phyloP scores from a whole-genome alignment of 164 flowering plant genomes.

The Magnolia changhungtana region DNA sequence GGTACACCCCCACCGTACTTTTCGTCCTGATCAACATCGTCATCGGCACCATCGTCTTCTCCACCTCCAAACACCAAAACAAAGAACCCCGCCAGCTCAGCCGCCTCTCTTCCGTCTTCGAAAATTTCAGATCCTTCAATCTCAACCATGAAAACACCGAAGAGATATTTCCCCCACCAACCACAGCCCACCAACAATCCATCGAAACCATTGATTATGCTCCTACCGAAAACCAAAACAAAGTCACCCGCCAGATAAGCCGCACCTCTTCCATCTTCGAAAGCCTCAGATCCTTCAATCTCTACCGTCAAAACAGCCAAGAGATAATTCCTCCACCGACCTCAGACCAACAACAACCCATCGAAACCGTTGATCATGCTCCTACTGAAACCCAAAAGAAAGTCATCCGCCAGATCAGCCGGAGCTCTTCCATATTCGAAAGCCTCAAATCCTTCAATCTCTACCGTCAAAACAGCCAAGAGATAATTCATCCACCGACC shows the following conservation, averaged over 20 bases:
- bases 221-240: slow-evolving; percentile 7
- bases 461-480: slow-evolving; percentile 21
- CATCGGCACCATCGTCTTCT: slow-evolving; percentile 49
- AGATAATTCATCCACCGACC: neutral
- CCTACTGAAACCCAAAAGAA: neutral
- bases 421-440: slow-evolving; percentile 32
- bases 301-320: slow-evolving; percentile 24
- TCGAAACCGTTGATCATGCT: neutral
- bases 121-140: slow-evolving; percentile 37
- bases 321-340: neutral
- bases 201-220: slow-evolving; percentile 48
- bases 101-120: slow-evolving; percentile 27
- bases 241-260: neutral
- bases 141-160: slow-evolving; percentile 25
- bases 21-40: slow-evolving; percentile 57
- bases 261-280: slow-evolving; percentile 32
- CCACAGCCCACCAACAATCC: neutral
- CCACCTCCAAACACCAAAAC: slow-evolving; percentile 11
- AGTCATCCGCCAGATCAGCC: neutral
- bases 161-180: neutral
- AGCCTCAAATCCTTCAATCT: slow-evolving; percentile 43
- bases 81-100: neutral
- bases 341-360: neutral
- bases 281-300: slow-evolving; percentile 40
- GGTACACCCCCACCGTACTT: slow-evolving; percentile 65